phyloP scores from a whole-genome alignment of 371 early-diverging fungal species.

The Saksenaea oblongispora region DNA sequence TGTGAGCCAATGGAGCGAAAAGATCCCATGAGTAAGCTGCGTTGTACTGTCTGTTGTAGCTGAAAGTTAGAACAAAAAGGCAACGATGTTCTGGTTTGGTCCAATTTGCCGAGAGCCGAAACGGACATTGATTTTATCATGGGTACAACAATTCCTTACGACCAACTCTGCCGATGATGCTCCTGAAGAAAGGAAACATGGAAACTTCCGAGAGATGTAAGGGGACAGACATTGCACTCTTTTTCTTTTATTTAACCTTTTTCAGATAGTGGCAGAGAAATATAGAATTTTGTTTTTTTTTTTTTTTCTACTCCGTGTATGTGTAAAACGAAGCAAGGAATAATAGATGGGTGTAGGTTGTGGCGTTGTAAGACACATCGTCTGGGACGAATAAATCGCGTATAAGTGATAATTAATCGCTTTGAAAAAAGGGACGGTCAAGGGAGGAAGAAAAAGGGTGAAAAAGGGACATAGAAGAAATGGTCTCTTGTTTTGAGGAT shows the following conservation, averaged over 20 bases:
- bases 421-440: not conserved
- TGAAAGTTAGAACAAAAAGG: slow-evolving; percentile 1
- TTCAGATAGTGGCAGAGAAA: too few species aligned
- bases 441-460: not conserved
- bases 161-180: slow-evolving; percentile 21
- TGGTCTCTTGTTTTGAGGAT: too few species aligned
- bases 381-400: not conserved
- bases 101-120: slow-evolving; percentile 27
- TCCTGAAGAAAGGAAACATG: not conserved
- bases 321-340: too few species aligned
- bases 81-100: slow-evolving; percentile 20
- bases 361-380: too few species aligned
- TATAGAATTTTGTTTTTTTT: too few species aligned
- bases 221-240: not conserved
- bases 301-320: not conserved
- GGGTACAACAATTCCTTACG: slow-evolving; percentile 20
- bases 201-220: not conserved
- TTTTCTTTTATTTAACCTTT: not conserved
- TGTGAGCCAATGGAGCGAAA: slow-evolving; percentile 53
- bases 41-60: not conserved
- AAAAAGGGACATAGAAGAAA: not conserved
- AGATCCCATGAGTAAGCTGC: slow-evolving; percentile 23
- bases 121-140: slow-evolving; percentile 26
- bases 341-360: too few species aligned
- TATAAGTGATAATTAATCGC: not conserved